Conservation (phyloP, 2,329 filamentous ascomycete species). For the Phyllachora maydis region DNA sequence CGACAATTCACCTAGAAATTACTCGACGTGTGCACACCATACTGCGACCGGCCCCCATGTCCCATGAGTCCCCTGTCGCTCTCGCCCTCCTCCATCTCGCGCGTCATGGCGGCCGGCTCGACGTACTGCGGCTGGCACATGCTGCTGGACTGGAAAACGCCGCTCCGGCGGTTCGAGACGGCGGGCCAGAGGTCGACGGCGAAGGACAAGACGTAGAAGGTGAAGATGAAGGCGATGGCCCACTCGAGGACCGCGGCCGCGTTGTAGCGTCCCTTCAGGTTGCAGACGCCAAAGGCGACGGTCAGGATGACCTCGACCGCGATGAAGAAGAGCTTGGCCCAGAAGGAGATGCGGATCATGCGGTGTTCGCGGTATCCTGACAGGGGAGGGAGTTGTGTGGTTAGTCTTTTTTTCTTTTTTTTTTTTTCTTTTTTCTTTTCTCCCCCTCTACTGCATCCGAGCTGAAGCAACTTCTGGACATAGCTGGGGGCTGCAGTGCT, state of each 20-base stretch:
- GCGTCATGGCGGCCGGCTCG: background rate
- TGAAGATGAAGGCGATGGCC: constrained; percentile 65
- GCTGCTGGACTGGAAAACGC: constrained; percentile 3
- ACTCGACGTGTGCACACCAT: too few species aligned
- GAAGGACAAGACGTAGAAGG: constrained; percentile 75
- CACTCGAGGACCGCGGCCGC: constrained; percentile 61
- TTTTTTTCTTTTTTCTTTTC: too few species aligned
- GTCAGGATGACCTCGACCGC: constrained; percentile 56
- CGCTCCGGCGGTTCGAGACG: constrained; percentile 24
- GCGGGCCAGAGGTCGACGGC: constrained; percentile 73
- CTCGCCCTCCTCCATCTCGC: constrained; percentile 6
- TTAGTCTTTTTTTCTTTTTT: constrained; percentile 1
- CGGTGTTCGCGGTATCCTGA: constrained; percentile 52
- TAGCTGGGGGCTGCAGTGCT: too few species aligned
- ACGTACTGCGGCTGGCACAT: too few species aligned
- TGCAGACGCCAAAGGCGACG: constrained; percentile 47
- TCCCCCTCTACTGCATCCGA: too few species aligned
- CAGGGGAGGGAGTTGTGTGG: too few species aligned
- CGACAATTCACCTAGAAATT: too few species aligned
- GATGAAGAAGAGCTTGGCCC: constrained; percentile 72
- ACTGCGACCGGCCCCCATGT: too few species aligned
- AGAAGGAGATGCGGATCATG: constrained; percentile 62
- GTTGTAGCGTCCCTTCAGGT: constrained; percentile 29
- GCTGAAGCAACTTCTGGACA: too few species aligned
- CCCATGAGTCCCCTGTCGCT: too few species aligned